Evolutionary conservation across 2,329 filamentous ascomycete genomes (phyloP).

Genomic region (Fusarium papillatum): DNA sequence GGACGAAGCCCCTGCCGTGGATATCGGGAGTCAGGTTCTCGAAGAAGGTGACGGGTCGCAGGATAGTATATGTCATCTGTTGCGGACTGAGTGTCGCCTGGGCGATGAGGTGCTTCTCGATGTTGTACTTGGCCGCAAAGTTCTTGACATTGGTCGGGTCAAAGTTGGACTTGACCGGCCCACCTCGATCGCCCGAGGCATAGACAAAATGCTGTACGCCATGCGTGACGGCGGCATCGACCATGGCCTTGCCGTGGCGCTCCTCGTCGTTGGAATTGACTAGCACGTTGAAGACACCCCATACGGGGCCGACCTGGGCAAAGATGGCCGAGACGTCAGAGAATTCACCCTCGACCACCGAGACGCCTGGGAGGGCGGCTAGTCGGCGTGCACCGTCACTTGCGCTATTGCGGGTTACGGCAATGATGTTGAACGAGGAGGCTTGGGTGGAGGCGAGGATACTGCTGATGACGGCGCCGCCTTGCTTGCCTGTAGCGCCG

Average conservation of each 20-base stretch:
- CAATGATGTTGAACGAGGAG: background rate
- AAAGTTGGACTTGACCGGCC: background rate
- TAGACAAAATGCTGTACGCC: constrained; percentile 10
- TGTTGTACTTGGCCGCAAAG: background rate
- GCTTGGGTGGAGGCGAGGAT: background rate
- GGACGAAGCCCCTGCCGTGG: constrained; percentile 47
- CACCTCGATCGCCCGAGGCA: constrained; percentile 4
- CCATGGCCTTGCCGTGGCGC: constrained; percentile 4
- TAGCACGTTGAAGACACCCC: constrained; percentile 8
- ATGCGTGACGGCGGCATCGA: background rate
- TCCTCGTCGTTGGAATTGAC: constrained; percentile 9
- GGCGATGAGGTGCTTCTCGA: constrained; percentile 3
- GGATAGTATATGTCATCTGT: constrained; percentile 67
- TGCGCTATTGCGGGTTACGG: background rate
- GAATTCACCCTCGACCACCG: background rate
- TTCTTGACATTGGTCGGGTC: constrained; percentile 4
- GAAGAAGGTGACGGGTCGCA: constrained; percentile 71
- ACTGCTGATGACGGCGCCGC: constrained; percentile 8
- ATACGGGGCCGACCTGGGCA: background rate
- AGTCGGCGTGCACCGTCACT: background rate
- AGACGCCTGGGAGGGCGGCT: background rate
- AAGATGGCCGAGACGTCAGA: background rate
- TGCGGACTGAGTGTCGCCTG: background rate
- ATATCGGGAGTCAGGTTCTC: constrained; percentile 57
- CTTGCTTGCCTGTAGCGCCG: constrained; percentile 11